Evolutionary conservation across 345 rosid genomes (phyloP), one percentile per base, ranked within the genome.

Genomic region (Clausena lansium): DNA sequence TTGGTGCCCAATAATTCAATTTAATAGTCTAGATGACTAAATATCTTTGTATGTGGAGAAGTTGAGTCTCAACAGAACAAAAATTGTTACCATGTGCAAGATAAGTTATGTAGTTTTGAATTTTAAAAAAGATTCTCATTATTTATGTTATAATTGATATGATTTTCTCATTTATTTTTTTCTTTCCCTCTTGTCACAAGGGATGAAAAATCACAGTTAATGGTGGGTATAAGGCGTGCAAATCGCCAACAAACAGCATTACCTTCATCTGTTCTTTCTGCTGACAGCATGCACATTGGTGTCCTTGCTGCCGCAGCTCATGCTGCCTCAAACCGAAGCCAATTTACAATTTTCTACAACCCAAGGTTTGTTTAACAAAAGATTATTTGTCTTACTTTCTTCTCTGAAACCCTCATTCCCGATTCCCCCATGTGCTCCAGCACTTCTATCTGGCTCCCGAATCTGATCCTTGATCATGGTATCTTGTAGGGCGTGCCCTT

Each of bases 271-370:
- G 99, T 97, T 84, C 90, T 94, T 28, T 97, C 98, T 27, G 97
- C 98, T 33, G 99, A 94, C 72, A 97, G 98, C 84, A 97, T 97
- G 98, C 98, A 97, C 85, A 97, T 97, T 30, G 99, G 98, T 73
- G 97, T 97, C 71, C 99, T 97, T 82, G 98, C 99, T 77, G 99
- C 99, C 80, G 98, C 99, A 0, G 99, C 99, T 75, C 99, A 97
- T 66, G 99, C 99, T 47, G 93, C 98, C 39, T 87, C 97, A 0
- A 93, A 89, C 67, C 84, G 90, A 20, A 97, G 93, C 76, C 89
- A 95, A 38, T 97, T 97, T 83, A 89, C 93, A 52, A 94, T 97
- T 68, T 97, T 91, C 88, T 97, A 93, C 84, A 97, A 97, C 81
- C 99, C 99, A 27, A 94, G 99, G 99, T 97, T 38, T 71, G 77